Conservation (phyloP, 306 rosid species). For the Cicer chorassanicum region DNA sequence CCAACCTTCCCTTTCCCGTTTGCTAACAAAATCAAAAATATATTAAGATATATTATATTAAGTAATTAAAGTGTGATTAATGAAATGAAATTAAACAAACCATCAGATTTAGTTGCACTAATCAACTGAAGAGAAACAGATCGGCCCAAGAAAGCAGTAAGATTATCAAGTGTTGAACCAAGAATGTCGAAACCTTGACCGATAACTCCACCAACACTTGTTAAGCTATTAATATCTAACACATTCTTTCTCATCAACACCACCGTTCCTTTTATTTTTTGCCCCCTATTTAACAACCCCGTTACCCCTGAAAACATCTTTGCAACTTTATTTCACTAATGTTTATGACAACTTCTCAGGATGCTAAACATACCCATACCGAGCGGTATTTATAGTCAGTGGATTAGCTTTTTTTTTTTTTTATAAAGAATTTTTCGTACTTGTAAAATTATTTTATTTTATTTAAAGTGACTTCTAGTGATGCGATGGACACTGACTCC, state of each 20-base stretch:
- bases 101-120: conserved; percentile 43
- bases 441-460: too few species aligned
- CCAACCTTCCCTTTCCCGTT: conserved; percentile 66
- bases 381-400: conserved; percentile 30
- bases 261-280: conserved; percentile 47
- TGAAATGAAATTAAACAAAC: background rate
- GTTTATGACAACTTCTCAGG: background rate
- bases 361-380: background rate
- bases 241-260: conserved; percentile 52
- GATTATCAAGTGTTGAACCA: conserved; percentile 38
- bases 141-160: conserved; percentile 43
- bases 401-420: too few species aligned
- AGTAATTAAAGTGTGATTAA: background rate
- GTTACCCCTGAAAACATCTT: conserved; percentile 45
- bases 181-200: conserved; percentile 20
- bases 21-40: conserved; percentile 38
- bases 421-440: too few species aligned
- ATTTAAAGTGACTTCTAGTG: background rate
- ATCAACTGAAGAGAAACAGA: conserved; percentile 48
- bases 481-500: conserved; percentile 8
- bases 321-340: background rate
- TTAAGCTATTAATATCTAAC: conserved; percentile 45
- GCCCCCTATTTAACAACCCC: conserved; percentile 18
- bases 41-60: background rate
- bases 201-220: conserved; percentile 25